Evolutionary conservation across 352 stramenopile genomes (phyloP).

Genomic region (Blastocystis sp.): DNA sequence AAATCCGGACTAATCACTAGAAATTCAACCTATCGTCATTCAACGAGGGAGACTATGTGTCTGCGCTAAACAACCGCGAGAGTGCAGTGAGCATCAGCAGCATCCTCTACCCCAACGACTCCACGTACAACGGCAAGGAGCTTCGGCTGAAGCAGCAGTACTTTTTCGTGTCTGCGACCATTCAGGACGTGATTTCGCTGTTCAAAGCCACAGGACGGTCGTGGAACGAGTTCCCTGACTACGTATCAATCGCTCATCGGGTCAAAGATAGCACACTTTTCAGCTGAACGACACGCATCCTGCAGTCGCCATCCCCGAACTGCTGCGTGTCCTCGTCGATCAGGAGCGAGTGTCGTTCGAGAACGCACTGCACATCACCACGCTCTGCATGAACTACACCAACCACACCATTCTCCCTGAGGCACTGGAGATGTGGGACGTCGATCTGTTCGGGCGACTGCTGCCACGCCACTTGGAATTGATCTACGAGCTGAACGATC

Average conservation of each 20-base stretch:
- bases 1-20: neutral
- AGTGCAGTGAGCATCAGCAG: slow-evolving; percentile 63
- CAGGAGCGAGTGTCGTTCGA: slow-evolving; percentile 40
- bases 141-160: slow-evolving; percentile 67
- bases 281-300: slow-evolving; percentile 67
- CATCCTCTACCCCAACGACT: slow-evolving; percentile 65
- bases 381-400: slow-evolving; percentile 64
- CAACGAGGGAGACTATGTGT: slow-evolving; percentile 65
- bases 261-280: slow-evolving; percentile 26
- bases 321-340: slow-evolving; percentile 65
- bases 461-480: slow-evolving; percentile 65
- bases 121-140: slow-evolving; percentile 64
- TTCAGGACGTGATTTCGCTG: slow-evolving; percentile 62
- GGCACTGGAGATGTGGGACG: slow-evolving; percentile 66
- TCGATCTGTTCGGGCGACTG: slow-evolving; percentile 63
- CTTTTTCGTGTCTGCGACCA: slow-evolving; percentile 65
- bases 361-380: slow-evolving; percentile 63
- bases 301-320: slow-evolving; percentile 62
- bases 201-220: slow-evolving; percentile 62
- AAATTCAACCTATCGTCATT: slow-evolving; percentile 65
- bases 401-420: slow-evolving; percentile 66
- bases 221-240: slow-evolving; percentile 63
- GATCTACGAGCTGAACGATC: slow-evolving; percentile 66
- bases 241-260: neutral
- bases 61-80: slow-evolving; percentile 61